Evolutionary conservation across 495 filamentous ascomycete species (phyloP).

Genomic region (Aspergillus sclerotiicarbonarius): DNA sequence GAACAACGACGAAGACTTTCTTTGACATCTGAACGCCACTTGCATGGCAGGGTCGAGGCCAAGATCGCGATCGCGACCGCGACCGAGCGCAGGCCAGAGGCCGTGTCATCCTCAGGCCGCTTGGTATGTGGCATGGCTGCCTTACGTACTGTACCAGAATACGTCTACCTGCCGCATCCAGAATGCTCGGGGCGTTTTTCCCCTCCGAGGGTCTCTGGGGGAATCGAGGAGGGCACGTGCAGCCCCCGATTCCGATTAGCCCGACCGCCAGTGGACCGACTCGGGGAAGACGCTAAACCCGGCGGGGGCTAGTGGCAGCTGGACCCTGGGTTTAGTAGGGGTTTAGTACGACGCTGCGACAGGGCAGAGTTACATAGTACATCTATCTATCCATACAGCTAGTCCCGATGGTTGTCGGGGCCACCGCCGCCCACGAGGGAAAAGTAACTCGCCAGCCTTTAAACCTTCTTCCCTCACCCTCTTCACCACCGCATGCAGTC

Average conservation of each 20-base stretch:
- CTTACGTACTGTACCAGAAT: not conserved
- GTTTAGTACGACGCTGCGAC: not conserved
- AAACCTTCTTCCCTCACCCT: not conserved
- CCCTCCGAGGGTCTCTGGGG: not conserved
- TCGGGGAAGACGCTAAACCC: not conserved
- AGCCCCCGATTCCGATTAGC: not conserved
- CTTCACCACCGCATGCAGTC: conserved; percentile 16
- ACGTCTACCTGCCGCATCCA: not conserved
- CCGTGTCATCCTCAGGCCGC: too few species aligned
- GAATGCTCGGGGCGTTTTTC: not conserved
- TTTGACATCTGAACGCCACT: too few species aligned
- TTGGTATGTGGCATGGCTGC: too few species aligned
- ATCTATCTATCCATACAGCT: too few species aligned
- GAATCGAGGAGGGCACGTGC: not conserved
- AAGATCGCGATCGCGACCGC: too few species aligned
- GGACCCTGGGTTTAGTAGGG: not conserved
- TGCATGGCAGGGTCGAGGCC: too few species aligned
- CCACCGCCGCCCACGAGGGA: conserved; percentile 20
- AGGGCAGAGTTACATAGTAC: not conserved
- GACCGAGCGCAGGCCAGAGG: too few species aligned
- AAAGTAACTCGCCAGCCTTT: too few species aligned
- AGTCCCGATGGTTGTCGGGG: conserved; percentile 20
- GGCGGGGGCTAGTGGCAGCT: not conserved
- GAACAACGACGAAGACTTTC: too few species aligned
- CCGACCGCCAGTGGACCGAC: not conserved